Evolutionary conservation across 2,329 filamentous ascomycete genomes (phyloP).

Genomic region (Geosmithia putterillii): DNA sequence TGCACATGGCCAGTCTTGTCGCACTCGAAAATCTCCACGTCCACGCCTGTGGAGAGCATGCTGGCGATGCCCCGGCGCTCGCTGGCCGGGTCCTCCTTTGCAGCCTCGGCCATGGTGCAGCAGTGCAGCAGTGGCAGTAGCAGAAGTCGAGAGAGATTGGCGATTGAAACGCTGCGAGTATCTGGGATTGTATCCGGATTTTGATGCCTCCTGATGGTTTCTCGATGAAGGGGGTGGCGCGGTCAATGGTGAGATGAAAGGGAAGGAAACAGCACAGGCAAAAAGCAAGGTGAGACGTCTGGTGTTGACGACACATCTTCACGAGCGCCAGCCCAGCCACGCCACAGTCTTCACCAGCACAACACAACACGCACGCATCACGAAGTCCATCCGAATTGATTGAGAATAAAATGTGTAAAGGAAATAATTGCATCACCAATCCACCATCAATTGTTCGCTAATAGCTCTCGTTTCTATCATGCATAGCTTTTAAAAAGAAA

Average conservation of each 20-base stretch:
- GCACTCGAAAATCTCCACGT: slow-evolving; percentile 20
- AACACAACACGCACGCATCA: too few species aligned
- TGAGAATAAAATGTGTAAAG: too few species aligned
- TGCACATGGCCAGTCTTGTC: slow-evolving; percentile 23
- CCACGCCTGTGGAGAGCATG: slow-evolving; percentile 10
- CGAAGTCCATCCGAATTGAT: too few species aligned
- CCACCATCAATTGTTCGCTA: too few species aligned
- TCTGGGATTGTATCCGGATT: too few species aligned
- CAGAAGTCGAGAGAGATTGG: too few species aligned
- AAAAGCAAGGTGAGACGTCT: background rate
- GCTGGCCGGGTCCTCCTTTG: background rate
- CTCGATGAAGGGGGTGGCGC: background rate
- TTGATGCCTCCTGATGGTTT: background rate
- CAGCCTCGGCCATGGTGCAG: background rate
- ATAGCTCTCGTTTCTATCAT: background rate
- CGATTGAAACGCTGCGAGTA: too few species aligned
- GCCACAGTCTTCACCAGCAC: too few species aligned
- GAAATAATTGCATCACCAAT: too few species aligned
- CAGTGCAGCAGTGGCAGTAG: background rate
- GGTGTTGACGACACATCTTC: too few species aligned
- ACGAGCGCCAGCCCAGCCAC: too few species aligned
- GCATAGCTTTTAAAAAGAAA: background rate
- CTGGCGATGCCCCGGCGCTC: slow-evolving; percentile 8
- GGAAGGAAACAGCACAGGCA: background rate
- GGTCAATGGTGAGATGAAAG: background rate